Percentiles rank a stretch among this genome's conserved stretches.
Evolutionary conservation across 2,329 filamentous ascomycete genomes (phyloP).

Genomic region (Pseudogymnoascus sp.): DNA sequence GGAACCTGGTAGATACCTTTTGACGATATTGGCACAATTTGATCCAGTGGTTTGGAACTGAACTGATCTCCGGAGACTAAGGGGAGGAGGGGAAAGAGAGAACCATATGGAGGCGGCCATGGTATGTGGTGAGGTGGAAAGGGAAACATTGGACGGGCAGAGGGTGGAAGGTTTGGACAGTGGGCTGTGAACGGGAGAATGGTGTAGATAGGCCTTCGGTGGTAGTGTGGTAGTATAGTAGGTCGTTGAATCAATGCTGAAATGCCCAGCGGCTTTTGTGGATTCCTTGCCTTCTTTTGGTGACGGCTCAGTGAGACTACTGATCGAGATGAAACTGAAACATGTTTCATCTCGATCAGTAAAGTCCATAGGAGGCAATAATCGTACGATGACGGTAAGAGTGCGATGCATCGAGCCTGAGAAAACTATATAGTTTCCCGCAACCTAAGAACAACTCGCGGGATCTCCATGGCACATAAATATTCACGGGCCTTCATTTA

Average conservation of each 20-base stretch:
- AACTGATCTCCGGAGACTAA: slow-evolving; percentile 19
- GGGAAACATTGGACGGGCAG: slow-evolving; percentile 23
- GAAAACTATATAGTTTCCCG: background rate
- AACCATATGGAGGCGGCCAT: slow-evolving; percentile 22
- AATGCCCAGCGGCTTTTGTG: slow-evolving; percentile 3
- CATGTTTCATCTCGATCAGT: background rate
- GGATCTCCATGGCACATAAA: background rate
- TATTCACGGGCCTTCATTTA: too few species aligned
- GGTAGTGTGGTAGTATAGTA: slow-evolving; percentile 21
- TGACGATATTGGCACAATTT: slow-evolving; percentile 23
- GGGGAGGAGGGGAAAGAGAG: slow-evolving; percentile 12
- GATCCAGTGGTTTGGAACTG: slow-evolving; percentile 20
- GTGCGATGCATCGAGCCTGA: background rate
- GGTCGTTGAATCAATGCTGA: slow-evolving; percentile 10
- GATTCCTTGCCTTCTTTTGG: background rate
- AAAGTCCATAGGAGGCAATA: background rate
- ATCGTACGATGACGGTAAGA: background rate
- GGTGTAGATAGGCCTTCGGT: slow-evolving; percentile 20
- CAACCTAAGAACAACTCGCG: background rate
- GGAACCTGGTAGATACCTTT: slow-evolving; percentile 28
- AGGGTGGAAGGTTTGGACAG: slow-evolving; percentile 21
- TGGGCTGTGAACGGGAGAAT: slow-evolving; percentile 17
- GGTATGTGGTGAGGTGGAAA: slow-evolving; percentile 25
- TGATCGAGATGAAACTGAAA: background rate
- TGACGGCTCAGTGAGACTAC: slow-evolving; percentile 1